Evolutionary conservation across 768 basidiomycete species (phyloP), one percentile per base, ranked within the genome.

Genomic region (Mycena olivaceomarginata): DNA sequence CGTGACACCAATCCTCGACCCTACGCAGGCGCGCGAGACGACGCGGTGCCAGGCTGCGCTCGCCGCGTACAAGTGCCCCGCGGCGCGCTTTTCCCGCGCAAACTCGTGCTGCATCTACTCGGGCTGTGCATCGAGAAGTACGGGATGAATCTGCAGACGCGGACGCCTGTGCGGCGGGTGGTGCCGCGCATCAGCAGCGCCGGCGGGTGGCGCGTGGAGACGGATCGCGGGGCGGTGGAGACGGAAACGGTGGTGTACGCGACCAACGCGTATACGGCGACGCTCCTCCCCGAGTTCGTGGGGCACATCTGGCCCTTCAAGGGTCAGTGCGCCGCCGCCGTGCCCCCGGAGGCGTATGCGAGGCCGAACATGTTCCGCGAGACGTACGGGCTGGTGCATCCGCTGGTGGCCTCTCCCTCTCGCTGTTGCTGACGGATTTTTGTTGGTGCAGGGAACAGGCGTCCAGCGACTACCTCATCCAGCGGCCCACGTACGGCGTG

Each of bases 241-340:
- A 81, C 87, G 0, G 65, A 67, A 2, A 84, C 86, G 72, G 86
- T 90, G 41, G 83, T 91, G 4, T 87, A 87, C 77, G 87, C 88
- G 20, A 89, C 89, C 53, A 91, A 91, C 80, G 89, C 85, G 22
- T 89, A 88, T 78, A 85, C 85, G 39, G 85, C 88, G 25, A 84
- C 85, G 56, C 81, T 90, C 22, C 77, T 91, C 40, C 79, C 80
- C 5, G 80, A 83, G 60, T 81, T 81, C 53, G 7, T 41, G 13
- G 82, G 81, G 12, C 83, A 74, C 46, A 81, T 83, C 37, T 78
- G 78, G 59, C 83, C 85, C 71, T 79, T 79, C 71, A 69, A 51
- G 15, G 78, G 74, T 8, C 79, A 80, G 78, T 80, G 84, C 74
- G 53, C 83, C 37, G 72, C 74, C 43, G 64, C 83, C 57, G 57